Evolutionary conservation across 352 stramenopile genomes (phyloP), one percentile per base, ranked within the genome.

Genomic region (Aphanomyces astaci): DNA sequence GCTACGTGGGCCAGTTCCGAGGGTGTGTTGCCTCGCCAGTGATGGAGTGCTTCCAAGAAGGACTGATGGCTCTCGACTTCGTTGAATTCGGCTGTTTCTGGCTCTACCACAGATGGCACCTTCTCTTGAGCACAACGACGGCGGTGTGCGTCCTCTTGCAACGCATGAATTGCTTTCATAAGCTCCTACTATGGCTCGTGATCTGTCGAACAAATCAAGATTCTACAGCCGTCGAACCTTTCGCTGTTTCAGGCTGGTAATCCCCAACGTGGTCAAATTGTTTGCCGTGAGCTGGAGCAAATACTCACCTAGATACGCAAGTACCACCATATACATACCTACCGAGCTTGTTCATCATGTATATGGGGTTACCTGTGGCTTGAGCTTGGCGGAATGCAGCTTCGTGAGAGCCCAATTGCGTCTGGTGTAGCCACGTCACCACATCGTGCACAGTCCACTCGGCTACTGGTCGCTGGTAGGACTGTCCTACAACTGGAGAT

Each of bases 11-110:
- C 9, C 9, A 53, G 4, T 25, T 53, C 45, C 19, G 45, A 25
- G 3, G 56, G 22, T 4, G 24, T 36, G 4, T 19, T 24, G 5
- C 15, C 28, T 27, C 62, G 62, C 62, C 62, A 68, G 9, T 17
- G n/a, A 15, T 68, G 46, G 3, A 68, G 43, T 17, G 62, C 62
- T 59, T 68, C 62, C 27, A 68, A 22, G 27, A 68, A 68, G 9
- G 62, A 60, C 17, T 22, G 33, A 59, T 68, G 62, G 51, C 62
- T 68, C 22, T 40, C 62, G 24, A 43, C 62, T 68, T 68, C 62
- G 25, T 68, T 30, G 36, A 68, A 68, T 30, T 49, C 56, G 33
- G 28, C 13, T 17, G 24, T 43, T 10, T 4, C 15, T 15, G 36
- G 36, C 15, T 39, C 46, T 40, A 59, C 51, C 4, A 33, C 7